phyloP scores from a whole-genome alignment of 176 grass and related monocot species.

The Typha latifolia region DNA sequence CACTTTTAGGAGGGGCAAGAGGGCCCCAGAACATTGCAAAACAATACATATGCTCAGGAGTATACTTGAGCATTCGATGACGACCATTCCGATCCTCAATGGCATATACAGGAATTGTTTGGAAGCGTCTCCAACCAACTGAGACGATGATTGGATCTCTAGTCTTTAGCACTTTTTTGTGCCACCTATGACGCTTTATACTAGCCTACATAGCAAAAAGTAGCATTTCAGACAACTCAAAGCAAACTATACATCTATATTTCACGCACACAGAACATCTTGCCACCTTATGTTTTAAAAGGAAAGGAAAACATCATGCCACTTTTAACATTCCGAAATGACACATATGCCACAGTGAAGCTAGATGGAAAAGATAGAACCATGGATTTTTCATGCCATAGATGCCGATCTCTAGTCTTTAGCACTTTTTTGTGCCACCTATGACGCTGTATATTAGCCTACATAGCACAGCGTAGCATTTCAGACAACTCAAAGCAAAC shows the following conservation, averaged over 20 bases:
- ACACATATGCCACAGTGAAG: too few species aligned
- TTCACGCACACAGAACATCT: too few species aligned
- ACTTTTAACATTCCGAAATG: too few species aligned
- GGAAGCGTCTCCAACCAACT: constrained; percentile 80
- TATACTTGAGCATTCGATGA: constrained; percentile 96
- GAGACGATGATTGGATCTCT: constrained; percentile 85
- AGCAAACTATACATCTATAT: too few species aligned
- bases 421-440: constrained; percentile 92
- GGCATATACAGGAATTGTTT: constrained; percentile 82
- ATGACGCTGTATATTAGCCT: constrained; percentile 79
- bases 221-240: too few species aligned
- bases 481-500: too few species aligned
- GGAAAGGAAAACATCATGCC: too few species aligned
- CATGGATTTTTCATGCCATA: too few species aligned
- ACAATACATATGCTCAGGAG: constrained; percentile 98
- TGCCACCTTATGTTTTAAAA: too few species aligned
- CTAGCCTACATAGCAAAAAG: constrained; percentile 34
- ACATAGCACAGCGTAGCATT: not conserved
- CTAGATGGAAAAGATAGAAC: too few species aligned
- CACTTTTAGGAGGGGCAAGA: constrained; percentile 87
- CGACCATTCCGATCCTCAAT: constrained; percentile 82
- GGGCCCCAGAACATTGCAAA: constrained; percentile 96
- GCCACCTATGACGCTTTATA: constrained; percentile 90
- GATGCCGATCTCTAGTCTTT: constrained; percentile 71
- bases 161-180: constrained; percentile 88